Base-by-base conservation (phyloP, 108 stramenopile species). In the Pseudonitzschia delicatissima region DNA sequence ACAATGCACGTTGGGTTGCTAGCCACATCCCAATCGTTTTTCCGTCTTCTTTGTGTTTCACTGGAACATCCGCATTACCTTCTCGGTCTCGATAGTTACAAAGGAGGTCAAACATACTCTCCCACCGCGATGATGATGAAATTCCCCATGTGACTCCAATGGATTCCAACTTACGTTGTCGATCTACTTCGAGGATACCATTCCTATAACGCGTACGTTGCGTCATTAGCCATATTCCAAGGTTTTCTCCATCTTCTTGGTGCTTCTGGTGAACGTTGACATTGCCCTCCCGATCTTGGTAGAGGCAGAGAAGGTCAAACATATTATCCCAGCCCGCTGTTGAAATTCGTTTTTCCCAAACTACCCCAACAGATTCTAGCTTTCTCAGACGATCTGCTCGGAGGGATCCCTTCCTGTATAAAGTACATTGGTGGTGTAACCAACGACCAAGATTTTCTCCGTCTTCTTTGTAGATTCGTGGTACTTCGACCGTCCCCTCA, bases 251-350 rank as follows among this genome's bases (percentile, higher is more conserved):
- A 42, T 45, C n/a, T 45, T 63, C 62, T 44, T 32, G 23, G 28
- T 63, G 26, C 8, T 45, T 29, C 5, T 13, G 11, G 23, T 40
- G 62, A 63, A 63, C 62, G 26, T 44, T 44, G 36, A 40, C 44
- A 45, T 63, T 7, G 11, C 62, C 62, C 28, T 63, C 62, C 20
- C 62, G 40, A 18, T 63, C 62, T 31, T 63, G 44, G 28, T 53
- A 53, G 0, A 8, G 6, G 1, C 7, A 0, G 12, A 53, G 26
- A 13, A 53, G 13, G 5, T 1, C 6, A 26, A 3, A 53, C 51
- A 53, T 53, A 8, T 23, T 28, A 4, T 53, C 51, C 51, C 51
- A 53, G 15, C 45, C 13, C 15, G 3, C 3, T 13, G 13, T 15
- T n/a, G n/a, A n/a, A n/a, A n/a, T n/a, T n/a, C n/a, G n/a, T n/a